These are phyloP conservation scores for Beauveria sp. DNA, from an alignment of 2,329 filamentous ascomycete species.

Conservation along the genomic window DNA sequence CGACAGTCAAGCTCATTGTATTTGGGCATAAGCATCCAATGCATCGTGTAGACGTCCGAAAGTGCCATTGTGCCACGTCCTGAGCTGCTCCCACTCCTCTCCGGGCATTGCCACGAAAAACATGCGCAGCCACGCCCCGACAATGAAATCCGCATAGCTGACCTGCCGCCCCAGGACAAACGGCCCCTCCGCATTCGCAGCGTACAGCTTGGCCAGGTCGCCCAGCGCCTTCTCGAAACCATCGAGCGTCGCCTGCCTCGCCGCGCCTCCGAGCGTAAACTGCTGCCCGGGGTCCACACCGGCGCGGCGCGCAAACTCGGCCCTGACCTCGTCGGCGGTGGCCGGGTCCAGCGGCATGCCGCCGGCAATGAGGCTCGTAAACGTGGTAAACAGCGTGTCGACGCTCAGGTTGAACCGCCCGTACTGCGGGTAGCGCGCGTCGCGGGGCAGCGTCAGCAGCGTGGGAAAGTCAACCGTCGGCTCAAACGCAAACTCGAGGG, in stretches of 20 bases:
- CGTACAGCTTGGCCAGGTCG: constrained; percentile 34
- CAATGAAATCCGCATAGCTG: constrained; percentile 48
- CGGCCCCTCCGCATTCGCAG: constrained; percentile 31
- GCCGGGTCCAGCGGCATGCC: constrained; percentile 44
- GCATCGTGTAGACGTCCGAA: constrained; percentile 6
- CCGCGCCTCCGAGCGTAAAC: constrained; percentile 29
- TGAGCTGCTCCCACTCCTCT: constrained; percentile 3
- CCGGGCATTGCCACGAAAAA: neutral
- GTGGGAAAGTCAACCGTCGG: constrained; percentile 18
- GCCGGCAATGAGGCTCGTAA: constrained; percentile 32
- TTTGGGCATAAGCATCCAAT: neutral
- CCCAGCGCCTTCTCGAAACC: constrained; percentile 35
- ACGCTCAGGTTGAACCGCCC: constrained; percentile 45
- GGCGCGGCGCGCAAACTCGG: constrained; percentile 40
- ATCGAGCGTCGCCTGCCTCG: constrained; percentile 27
- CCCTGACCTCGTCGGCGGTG: constrained; percentile 34
- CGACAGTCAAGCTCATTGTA: neutral
- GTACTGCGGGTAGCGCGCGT: constrained; percentile 27
- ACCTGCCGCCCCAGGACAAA: constrained; percentile 39
- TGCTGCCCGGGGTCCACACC: constrained; percentile 38
- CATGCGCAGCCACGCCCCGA: constrained; percentile 35
- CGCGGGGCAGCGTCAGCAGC: constrained; percentile 29
- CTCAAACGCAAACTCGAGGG: constrained; percentile 32
- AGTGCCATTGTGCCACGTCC: neutral
- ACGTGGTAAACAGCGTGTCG: constrained; percentile 45